Evolutionary conservation across 2,329 filamentous ascomycete genomes (phyloP).

Genomic region (Pseudogymnoascus pannorum): DNA sequence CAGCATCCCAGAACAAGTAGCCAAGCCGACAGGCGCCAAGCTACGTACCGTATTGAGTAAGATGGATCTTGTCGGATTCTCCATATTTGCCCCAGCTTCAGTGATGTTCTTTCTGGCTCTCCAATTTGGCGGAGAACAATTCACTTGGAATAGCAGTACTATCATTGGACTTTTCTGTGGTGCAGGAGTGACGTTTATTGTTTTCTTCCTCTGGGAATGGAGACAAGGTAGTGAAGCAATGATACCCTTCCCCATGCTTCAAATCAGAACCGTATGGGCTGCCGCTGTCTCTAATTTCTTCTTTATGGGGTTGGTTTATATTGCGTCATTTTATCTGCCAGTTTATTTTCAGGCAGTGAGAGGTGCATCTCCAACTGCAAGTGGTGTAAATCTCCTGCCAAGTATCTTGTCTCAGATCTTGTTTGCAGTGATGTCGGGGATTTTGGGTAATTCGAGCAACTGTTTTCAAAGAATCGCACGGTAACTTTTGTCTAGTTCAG

Average conservation of each 20-base stretch:
- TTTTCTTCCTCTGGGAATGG: conserved; percentile 23
- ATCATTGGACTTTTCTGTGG: conserved; percentile 25
- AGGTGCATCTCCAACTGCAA: conserved; percentile 29
- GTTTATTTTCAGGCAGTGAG: conserved; percentile 44
- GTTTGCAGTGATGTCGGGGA: conserved; percentile 14
- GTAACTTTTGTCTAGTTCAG: no score
- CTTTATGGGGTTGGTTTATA: conserved; percentile 15
- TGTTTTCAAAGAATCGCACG: no score
- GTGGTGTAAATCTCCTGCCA: conserved; percentile 35
- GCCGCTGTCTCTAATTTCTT: conserved; percentile 11
- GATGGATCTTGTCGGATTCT: conserved; percentile 29
- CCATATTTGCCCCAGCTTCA: conserved; percentile 27
- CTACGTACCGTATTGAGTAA: conserved; percentile 12
- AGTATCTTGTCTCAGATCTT: conserved; percentile 29
- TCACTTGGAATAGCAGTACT: conserved; percentile 25
- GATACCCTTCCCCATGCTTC: conserved; percentile 20
- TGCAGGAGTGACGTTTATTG: conserved; percentile 16
- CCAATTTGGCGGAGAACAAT: conserved; percentile 28
- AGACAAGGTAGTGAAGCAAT: conserved; percentile 23
- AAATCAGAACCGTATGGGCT: conserved; percentile 16
- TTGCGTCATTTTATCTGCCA: conserved; percentile 38
- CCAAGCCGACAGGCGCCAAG: not conserved
- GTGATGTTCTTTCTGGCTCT: conserved; percentile 30
- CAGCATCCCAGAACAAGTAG: conserved; percentile 19
- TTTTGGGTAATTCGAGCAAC: not conserved